These are phyloP conservation scores for Dendrobium nobile DNA, from an alignment of 106 monocot species.

Conservation along the genomic window DNA sequence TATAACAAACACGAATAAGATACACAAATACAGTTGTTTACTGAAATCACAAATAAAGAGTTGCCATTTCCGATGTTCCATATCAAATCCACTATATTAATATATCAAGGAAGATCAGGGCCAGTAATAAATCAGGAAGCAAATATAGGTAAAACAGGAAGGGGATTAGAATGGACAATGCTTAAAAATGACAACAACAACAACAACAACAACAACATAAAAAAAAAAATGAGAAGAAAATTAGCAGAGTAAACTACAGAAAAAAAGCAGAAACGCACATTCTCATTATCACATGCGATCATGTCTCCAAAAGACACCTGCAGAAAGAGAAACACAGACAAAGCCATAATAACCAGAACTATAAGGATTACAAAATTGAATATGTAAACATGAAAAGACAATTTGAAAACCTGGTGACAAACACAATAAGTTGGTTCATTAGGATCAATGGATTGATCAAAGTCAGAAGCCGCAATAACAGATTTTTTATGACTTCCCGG, in stretches of 20 bases:
- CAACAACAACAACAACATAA: not conserved
- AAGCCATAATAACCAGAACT: not conserved
- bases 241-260: not conserved
- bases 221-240: not conserved
- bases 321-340: conserved; percentile 10
- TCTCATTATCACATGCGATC: conserved; percentile 99
- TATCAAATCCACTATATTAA: not conserved
- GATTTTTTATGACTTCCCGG: conserved; percentile 80
- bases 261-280: conserved; percentile 44
- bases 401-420: conserved; percentile 76
- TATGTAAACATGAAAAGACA: not conserved
- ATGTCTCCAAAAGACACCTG: conserved; percentile 99
- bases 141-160: no score
- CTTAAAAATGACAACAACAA: not conserved
- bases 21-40: not conserved
- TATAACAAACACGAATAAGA: not conserved
- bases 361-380: not conserved
- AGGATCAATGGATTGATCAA: conserved; percentile 88
- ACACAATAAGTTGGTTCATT: conserved; percentile 97
- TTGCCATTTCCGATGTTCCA: not conserved
- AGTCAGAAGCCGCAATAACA: conserved; percentile 47
- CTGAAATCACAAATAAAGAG: not conserved
- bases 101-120: no score
- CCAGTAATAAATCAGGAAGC: no score
- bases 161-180: not conserved